Percentiles rank a stretch among this genome's conserved stretches.
Conservation (phyloP, 1,284 basidiomycete species). For the Ceratobasidium sp. region DNA sequence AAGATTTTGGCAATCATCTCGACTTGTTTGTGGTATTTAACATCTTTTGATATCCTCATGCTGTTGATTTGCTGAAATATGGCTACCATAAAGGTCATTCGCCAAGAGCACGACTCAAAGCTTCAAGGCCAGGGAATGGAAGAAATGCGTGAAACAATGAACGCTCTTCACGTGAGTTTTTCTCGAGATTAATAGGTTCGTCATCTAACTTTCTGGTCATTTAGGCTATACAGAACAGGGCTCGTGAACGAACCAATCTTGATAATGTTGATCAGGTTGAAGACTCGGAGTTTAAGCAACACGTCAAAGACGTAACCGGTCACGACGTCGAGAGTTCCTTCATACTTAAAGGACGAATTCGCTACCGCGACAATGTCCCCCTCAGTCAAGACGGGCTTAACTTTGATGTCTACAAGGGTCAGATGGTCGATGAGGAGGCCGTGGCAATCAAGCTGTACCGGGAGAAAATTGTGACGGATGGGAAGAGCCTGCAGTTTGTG, state of each 20-base stretch:
- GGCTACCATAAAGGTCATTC: background rate
- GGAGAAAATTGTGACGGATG: conserved; percentile 7
- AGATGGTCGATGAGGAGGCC: conserved; percentile 5
- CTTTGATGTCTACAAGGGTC: conserved; percentile 26
- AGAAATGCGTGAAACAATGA: background rate
- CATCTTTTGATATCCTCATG: background rate
- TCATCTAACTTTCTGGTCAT: background rate
- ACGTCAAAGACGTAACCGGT: conserved; percentile 17
- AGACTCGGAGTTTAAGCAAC: background rate
- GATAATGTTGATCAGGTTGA: conserved; percentile 23
- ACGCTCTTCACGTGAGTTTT: conserved; percentile 12
- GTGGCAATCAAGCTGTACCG: conserved; percentile 38
- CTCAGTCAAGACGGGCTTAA: background rate
- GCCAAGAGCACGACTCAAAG: background rate
- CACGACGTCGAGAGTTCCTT: background rate
- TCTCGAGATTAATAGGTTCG: background rate
- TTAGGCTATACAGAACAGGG: conserved; percentile 12
- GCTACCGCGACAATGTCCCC: conserved; percentile 13
- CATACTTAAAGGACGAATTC: conserved; percentile 24
- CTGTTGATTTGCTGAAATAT: background rate
- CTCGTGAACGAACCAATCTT: background rate
- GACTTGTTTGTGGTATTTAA: background rate
- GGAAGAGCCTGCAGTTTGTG: conserved; percentile 16
- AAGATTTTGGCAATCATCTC: background rate
- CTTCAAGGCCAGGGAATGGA: background rate